These are phyloP conservation scores for Suhomyces sp. DNA, from an alignment of 805 yeast genomes.

Conservation along the genomic window DNA sequence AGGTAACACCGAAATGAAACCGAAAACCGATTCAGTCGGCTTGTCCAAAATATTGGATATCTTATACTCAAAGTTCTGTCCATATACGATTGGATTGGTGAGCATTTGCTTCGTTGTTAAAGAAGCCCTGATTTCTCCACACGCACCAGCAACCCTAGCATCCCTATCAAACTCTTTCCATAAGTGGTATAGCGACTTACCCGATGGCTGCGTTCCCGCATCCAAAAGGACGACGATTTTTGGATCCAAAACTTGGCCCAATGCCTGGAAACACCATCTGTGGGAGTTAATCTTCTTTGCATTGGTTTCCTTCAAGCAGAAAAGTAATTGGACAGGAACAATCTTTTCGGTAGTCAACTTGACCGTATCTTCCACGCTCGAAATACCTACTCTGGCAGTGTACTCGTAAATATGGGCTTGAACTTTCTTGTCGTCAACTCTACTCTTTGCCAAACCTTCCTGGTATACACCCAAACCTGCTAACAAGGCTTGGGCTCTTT, in stretches of 20 bases:
- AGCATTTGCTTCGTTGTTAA: constrained; percentile 47
- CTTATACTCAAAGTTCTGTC: constrained; percentile 66
- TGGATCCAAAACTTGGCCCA: constrained; percentile 57
- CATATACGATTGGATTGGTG: constrained; percentile 61
- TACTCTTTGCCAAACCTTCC: constrained; percentile 62
- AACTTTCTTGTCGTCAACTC: constrained; percentile 58
- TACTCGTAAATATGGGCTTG: constrained; percentile 67
- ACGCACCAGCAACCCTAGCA: constrained; percentile 64
- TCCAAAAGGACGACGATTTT: constrained; percentile 57
- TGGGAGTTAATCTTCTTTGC: constrained; percentile 67
- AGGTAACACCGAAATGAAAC: constrained; percentile 64
- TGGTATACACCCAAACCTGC: constrained; percentile 68
- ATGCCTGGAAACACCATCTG: constrained; percentile 68
- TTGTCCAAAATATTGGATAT: constrained; percentile 67
- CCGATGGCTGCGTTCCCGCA: constrained; percentile 65
- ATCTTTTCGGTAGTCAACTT: constrained; percentile 52
- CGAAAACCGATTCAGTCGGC: constrained; percentile 64
- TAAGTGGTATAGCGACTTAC: constrained; percentile 53
- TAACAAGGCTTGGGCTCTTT: constrained; percentile 58
- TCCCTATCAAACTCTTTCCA: constrained; percentile 65
- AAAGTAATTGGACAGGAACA: constrained; percentile 62
- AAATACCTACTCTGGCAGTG: constrained; percentile 57
- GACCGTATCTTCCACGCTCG: constrained; percentile 50
- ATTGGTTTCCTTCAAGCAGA: constrained; percentile 61
- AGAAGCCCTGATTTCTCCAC: constrained; percentile 69